Conservation (phyloP, 169 alveolate species). For the Eimeria maxima region DNA sequence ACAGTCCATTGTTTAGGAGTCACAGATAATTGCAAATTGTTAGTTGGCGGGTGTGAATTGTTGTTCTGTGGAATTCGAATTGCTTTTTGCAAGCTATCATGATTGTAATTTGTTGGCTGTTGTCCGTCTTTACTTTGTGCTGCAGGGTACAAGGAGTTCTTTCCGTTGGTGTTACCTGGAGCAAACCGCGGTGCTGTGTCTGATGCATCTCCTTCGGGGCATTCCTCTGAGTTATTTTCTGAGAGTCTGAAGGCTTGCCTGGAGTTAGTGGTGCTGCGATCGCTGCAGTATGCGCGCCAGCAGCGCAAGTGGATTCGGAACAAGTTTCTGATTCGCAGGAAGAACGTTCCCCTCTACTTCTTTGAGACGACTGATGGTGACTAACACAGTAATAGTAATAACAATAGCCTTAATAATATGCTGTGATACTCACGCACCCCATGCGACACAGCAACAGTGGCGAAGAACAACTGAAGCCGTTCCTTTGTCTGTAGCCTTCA, state of each 20-base stretch:
- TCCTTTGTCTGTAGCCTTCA: too few species aligned
- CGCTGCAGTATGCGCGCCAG: slow-evolving; percentile 74
- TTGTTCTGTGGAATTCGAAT: too few species aligned
- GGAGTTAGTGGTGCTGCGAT: slow-evolving; percentile 62
- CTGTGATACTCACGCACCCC: too few species aligned
- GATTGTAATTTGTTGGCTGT: not conserved
- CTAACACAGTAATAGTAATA: not conserved
- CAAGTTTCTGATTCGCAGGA: slow-evolving; percentile 70
- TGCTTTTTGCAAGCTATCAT: too few species aligned
- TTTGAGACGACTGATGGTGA: slow-evolving; percentile 68
- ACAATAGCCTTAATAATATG: too few species aligned
- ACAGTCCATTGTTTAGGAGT: too few species aligned
- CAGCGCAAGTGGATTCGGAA: slow-evolving; percentile 78
- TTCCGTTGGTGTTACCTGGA: slow-evolving; percentile 58
- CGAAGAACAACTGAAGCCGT: too few species aligned
- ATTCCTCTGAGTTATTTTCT: not conserved
- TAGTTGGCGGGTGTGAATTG: too few species aligned
- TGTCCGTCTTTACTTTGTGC: too few species aligned
- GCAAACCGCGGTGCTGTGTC: not conserved
- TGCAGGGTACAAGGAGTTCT: slow-evolving; percentile 75
- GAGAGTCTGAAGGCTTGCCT: not conserved
- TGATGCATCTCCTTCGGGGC: not conserved
- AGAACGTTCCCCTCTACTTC: slow-evolving; percentile 56
- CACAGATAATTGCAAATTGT: too few species aligned
- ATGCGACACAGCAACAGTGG: too few species aligned